These are phyloP conservation scores for Penstemon eatonii DNA, from an alignment of 257 asterid species.

Conservation along the genomic window DNA sequence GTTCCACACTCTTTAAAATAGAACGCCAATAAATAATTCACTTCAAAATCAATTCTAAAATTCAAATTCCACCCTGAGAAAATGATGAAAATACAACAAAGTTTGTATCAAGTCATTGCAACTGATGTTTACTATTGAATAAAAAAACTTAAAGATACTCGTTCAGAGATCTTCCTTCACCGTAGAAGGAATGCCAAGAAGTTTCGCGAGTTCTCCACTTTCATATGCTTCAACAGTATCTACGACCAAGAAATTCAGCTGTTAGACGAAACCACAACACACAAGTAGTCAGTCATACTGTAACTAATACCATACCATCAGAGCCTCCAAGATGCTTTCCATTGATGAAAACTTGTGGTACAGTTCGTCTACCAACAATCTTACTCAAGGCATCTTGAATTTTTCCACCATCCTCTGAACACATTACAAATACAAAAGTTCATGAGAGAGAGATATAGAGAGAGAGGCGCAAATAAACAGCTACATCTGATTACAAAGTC, in stretches of 20 bases:
- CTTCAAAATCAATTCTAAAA: background rate
- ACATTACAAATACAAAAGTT: background rate
- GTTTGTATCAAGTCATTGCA: background rate
- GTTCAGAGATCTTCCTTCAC: conserved; percentile 69
- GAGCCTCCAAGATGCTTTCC: conserved; percentile 97
- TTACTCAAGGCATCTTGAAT: conserved; percentile 80
- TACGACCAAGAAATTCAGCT: conserved; percentile 33
- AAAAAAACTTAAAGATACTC: background rate
- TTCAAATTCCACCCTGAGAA: no score
- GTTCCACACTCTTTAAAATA: background rate
- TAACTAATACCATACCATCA: conserved; percentile 56
- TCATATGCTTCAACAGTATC: conserved; percentile 82
- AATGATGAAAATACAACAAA: background rate
- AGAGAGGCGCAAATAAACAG: background rate
- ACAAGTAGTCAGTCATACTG: background rate
- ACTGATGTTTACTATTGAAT: no score
- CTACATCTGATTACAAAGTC: background rate
- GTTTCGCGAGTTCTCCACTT: conserved; percentile 65
- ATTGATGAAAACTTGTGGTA: conserved; percentile 85
- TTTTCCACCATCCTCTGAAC: conserved; percentile 66
- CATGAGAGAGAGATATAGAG: background rate
- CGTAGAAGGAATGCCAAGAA: conserved; percentile 47
- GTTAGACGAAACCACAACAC: background rate
- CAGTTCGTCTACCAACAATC: conserved; percentile 73
- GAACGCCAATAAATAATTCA: no score